Percentiles rank a stretch among this genome's conserved stretches.
Conservation (phyloP, 2,329 filamentous ascomycete species). For the Claviceps paspali region DNA sequence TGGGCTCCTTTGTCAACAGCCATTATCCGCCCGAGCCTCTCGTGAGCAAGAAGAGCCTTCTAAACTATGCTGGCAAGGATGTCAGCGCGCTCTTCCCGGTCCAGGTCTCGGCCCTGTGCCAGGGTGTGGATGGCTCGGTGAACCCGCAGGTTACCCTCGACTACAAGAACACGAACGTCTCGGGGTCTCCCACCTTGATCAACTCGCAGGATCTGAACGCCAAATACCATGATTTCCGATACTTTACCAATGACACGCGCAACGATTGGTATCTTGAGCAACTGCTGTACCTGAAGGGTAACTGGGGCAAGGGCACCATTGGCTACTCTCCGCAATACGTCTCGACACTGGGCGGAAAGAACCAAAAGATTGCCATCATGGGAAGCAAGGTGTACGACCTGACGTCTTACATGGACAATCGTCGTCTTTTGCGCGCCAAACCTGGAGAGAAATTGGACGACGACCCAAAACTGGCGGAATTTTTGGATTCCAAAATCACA, state of each 20-base stretch:
- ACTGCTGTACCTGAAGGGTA: slow-evolving; percentile 60
- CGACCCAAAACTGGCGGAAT: slow-evolving; percentile 45
- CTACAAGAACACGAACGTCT: slow-evolving; percentile 64
- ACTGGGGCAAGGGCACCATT: slow-evolving; percentile 74
- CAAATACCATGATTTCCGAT: slow-evolving; percentile 85
- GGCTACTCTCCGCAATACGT: slow-evolving; percentile 73
- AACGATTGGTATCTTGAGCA: slow-evolving; percentile 89
- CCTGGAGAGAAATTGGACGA: slow-evolving; percentile 33
- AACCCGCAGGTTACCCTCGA: slow-evolving; percentile 67
- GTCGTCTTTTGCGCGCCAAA: slow-evolving; percentile 46
- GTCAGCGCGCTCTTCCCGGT: slow-evolving; percentile 83
- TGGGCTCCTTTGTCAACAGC: slow-evolving; percentile 53
- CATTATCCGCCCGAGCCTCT: slow-evolving; percentile 51
- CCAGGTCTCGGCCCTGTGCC: slow-evolving; percentile 83
- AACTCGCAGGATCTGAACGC: slow-evolving; percentile 55
- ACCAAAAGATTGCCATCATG: slow-evolving; percentile 61
- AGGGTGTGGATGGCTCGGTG: slow-evolving; percentile 51
- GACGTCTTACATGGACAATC: slow-evolving; percentile 66
- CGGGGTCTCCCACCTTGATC: slow-evolving; percentile 49
- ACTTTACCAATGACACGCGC: slow-evolving; percentile 64
- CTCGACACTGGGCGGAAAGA: slow-evolving; percentile 46
- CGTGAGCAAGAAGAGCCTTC: slow-evolving; percentile 42
- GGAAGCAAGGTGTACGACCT: slow-evolving; percentile 75
- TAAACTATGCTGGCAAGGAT: slow-evolving; percentile 75
- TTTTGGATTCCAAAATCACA: slow-evolving; percentile 65